A percentile compares a stretch with the other conserved stretches of the same genome.
Evolutionary conservation across 2,329 filamentous ascomycete species (phyloP).

Genomic region (Fusarium nurragi): DNA sequence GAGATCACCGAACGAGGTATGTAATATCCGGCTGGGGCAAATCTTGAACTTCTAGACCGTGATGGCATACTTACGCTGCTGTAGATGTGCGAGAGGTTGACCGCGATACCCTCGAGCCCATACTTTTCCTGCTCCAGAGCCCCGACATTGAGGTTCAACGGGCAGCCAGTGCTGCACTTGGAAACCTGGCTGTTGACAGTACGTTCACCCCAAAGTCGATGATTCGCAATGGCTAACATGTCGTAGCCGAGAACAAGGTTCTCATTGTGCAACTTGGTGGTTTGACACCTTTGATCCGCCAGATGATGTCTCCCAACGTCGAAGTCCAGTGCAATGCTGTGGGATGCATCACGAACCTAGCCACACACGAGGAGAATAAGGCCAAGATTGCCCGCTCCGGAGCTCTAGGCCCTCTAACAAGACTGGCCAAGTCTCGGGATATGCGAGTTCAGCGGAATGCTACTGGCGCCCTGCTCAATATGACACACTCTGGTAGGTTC

Average conservation of each 20-base stretch:
- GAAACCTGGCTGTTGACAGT: slow-evolving; percentile 98
- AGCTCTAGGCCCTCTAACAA: slow-evolving; percentile 87
- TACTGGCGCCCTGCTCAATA: slow-evolving; percentile 94
- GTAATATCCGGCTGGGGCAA: slow-evolving; percentile 28
- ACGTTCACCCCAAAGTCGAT: slow-evolving; percentile 48
- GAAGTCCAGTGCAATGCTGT: slow-evolving; percentile 99
- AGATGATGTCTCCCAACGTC: slow-evolving; percentile 98
- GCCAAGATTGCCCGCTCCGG: slow-evolving; percentile 97
- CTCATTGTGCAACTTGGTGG: slow-evolving; percentile 93
- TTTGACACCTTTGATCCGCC: slow-evolving; percentile 88
- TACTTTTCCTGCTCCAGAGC: slow-evolving; percentile 93
- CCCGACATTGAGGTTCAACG: slow-evolving; percentile 96
- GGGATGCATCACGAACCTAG: slow-evolving; percentile 97
- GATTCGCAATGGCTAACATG: slow-evolving; percentile 52
- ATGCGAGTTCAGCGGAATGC: slow-evolving; percentile 99
- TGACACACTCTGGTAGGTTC: slow-evolving; percentile 92
- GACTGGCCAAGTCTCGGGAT: slow-evolving; percentile 94
- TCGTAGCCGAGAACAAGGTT: slow-evolving; percentile 93
- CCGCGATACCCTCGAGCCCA: slow-evolving; percentile 92
- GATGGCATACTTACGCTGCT: slow-evolving; percentile 21
- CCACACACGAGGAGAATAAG: slow-evolving; percentile 99
- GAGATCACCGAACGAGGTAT: slow-evolving; percentile 98
- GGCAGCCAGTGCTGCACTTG: slow-evolving; percentile 93
- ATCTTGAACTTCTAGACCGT: neutral
- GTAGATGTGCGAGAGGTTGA: slow-evolving; percentile 96